Base-by-base conservation (phyloP, 805 yeast genomes). In the Kodamaea leandrae region DNA sequence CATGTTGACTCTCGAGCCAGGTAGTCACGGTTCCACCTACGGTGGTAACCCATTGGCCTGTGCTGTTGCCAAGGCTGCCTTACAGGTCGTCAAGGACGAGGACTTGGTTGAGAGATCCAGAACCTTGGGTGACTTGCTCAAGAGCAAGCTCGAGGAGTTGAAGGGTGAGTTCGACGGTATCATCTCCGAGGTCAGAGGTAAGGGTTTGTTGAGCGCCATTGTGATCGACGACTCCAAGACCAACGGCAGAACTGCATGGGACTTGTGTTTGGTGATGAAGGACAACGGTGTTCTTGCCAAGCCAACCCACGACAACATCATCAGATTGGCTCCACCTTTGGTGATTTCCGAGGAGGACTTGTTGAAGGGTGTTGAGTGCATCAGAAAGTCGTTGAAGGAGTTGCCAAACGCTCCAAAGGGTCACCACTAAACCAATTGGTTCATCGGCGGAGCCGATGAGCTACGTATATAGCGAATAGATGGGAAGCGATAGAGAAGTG, bases 21-120 rank as follows among this genome's bases (percentile, higher is more conserved):
- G 98, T 41, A 86, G 96, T 23, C 98, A 91, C 66, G 98, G 98
- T 39, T 90, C 97, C 20, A 91, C 98, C 16, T 91, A 86, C 61
- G 98, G 98, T 66, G 98, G 98, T 64, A 91, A 89, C 70, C 96
- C 98, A 50, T 76, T 91, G 61, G 91, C 96, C 16, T 87, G 95
- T 51, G 77, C 87, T 42, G 96, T 88, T 15, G 93, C 97, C 46
- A 81, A 87, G 61, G 96, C 96, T 44, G 96, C 98, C 8, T 74
- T 91, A 50, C 77, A 88, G 54, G 98, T 91, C 40, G 87, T 91
- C 42, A 78, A 76, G 62, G 95, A 91, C 53, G 98, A 91, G 68
- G 74, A 82, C 18, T 76, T 91, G 56, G 89, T 83, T 29, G 86
- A 86, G 57, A 80, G 95, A 64, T 82, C 97, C 4, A 65, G 64